Evolutionary conservation across 371 early-diverging fungal genomes (phyloP).

Genomic region (Fennellomyces sp.): DNA sequence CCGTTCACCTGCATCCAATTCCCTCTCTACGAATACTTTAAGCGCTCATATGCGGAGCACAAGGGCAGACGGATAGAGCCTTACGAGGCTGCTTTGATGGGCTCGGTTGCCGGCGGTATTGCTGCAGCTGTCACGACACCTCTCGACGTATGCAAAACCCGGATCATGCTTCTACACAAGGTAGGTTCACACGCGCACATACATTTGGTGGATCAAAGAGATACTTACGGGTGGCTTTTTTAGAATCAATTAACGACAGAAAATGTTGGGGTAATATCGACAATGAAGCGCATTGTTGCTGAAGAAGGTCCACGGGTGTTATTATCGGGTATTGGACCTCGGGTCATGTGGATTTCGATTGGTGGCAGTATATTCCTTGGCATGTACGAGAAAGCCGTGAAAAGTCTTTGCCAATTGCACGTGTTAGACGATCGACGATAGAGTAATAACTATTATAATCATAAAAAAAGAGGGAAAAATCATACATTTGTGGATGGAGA

Average conservation of each 20-base stretch:
- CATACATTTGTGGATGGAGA: neutral
- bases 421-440: conserved; percentile 33
- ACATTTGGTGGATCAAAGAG: too few species aligned
- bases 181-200: too few species aligned
- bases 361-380: conserved; percentile 97
- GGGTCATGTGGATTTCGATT: conserved; percentile 93
- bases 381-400: conserved; percentile 85
- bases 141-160: conserved; percentile 92
- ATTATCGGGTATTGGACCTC: conserved; percentile 89
- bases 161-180: conserved; percentile 84
- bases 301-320: conserved; percentile 84
- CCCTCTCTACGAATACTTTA: conserved; percentile 92
- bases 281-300: conserved; percentile 72
- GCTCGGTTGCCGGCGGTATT: conserved; percentile 88
- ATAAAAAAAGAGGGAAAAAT: neutral
- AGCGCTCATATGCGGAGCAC: conserved; percentile 52
- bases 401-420: conserved; percentile 46
- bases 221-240: too few species aligned
- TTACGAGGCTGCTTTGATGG: conserved; percentile 88
- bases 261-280: conserved; percentile 73
- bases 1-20: conserved; percentile 97
- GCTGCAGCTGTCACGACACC: conserved; percentile 93
- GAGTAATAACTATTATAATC: neutral
- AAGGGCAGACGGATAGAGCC: conserved; percentile 62
- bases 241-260: conserved; percentile 30